These are phyloP conservation scores for Naematelia encephala DNA, from an alignment of 768 basidiomycete genomes.

Conservation along the genomic window DNA sequence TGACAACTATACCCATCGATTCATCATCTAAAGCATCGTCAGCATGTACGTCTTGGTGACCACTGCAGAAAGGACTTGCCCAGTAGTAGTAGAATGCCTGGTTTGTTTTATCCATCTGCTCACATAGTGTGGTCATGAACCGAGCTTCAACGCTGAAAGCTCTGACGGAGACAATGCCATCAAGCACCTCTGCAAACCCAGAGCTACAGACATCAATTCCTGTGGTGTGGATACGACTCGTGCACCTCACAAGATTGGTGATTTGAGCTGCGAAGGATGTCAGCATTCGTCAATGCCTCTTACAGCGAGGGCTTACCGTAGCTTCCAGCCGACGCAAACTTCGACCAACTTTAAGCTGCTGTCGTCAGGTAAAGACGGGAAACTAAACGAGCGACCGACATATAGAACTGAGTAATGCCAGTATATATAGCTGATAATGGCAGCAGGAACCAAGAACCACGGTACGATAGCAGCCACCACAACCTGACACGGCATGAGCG, in stretches of 20 bases:
- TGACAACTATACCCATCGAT: conserved; percentile 34
- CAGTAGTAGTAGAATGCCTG: conserved; percentile 74
- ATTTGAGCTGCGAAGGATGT: conserved; percentile 20
- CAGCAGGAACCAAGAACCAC: conserved; percentile 72
- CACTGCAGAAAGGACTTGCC: conserved; percentile 34
- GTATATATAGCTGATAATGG: conserved; percentile 70
- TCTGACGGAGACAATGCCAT: conserved; percentile 87
- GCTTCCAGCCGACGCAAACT: conserved; percentile 88
- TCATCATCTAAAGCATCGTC: conserved; percentile 30
- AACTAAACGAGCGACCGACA: conserved; percentile 15
- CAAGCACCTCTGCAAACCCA: conserved; percentile 57
- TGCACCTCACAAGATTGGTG: conserved; percentile 35
- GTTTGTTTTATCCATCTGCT: conserved; percentile 55
- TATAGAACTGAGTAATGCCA: conserved; percentile 60
- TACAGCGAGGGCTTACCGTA: conserved; percentile 60
- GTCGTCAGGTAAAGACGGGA: conserved; percentile 1
- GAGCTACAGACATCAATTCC: conserved; percentile 18
- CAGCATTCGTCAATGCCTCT: conserved; percentile 57
- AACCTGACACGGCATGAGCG: conserved; percentile 6
- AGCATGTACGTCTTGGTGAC: neutral
- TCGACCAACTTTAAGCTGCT: conserved; percentile 63
- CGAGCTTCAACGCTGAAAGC: conserved; percentile 78
- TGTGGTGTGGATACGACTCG: neutral
- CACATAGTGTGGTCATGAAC: conserved; percentile 72
- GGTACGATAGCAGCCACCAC: conserved; percentile 64